These are phyloP conservation scores for Herpetomonas samuelpessoai DNA, from an alignment of 208 protist genomes.

Conservation along the genomic window DNA sequence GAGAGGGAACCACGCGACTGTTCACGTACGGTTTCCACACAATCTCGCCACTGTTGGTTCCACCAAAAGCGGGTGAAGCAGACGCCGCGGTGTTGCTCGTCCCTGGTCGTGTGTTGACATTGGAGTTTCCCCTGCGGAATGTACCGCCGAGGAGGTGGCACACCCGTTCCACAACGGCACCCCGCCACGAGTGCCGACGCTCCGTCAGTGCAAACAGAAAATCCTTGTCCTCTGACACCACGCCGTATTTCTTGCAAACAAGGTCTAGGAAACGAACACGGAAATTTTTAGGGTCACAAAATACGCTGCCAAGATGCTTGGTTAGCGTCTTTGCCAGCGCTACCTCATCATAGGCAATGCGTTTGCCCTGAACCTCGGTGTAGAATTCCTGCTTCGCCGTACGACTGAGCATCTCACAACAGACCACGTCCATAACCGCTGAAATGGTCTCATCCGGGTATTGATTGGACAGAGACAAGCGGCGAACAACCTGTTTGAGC, in stretches of 20 bases:
- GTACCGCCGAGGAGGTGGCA: constrained; percentile 59
- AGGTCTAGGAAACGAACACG: constrained; percentile 47
- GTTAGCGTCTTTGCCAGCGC: constrained; percentile 36
- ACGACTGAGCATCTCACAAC: constrained; percentile 70
- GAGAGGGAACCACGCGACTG: constrained; percentile 44
- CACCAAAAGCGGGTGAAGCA: too few species aligned
- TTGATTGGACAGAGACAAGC: constrained; percentile 13
- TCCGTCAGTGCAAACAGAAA: constrained; percentile 39
- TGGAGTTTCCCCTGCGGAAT: constrained; percentile 19
- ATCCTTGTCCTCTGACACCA: constrained; percentile 63
- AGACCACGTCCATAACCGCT: constrained; percentile 31
- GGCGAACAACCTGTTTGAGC: constrained; percentile 60
- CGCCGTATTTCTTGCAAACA: constrained; percentile 70
- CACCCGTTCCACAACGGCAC: constrained; percentile 52
- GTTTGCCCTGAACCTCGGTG: constrained; percentile 77
- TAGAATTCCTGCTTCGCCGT: constrained; percentile 84
- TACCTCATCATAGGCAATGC: constrained; percentile 71
- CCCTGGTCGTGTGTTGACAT: not conserved
- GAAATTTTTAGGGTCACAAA: constrained; percentile 35
- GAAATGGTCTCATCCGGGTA: constrained; percentile 5
- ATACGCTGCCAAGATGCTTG: constrained; percentile 52
- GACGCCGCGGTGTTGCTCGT: too few species aligned
- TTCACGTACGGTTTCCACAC: constrained; percentile 49
- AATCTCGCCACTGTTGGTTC: constrained; percentile 16
- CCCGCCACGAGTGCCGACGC: constrained; percentile 33